A percentile compares a stretch with the other conserved stretches of the same genome.
Conservation (phyloP, 2,329 filamentous ascomycete species). For the Furcasterigmium furcatum region DNA sequence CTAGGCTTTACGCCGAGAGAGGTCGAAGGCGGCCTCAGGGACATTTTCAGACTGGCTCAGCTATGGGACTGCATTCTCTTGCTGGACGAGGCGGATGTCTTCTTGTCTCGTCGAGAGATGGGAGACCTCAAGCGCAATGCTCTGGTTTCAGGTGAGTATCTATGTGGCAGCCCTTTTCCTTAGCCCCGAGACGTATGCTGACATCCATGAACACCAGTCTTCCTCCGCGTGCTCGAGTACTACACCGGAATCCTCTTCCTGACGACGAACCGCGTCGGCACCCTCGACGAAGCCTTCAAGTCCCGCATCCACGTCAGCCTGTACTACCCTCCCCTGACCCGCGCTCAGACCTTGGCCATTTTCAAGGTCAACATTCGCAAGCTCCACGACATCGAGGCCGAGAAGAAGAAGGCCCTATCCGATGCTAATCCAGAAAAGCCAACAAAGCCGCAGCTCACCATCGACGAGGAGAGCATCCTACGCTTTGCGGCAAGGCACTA, state of each 20-base stretch:
- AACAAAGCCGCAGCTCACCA: neutral
- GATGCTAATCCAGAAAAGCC: neutral
- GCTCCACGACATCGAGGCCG: neutral
- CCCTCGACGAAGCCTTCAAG: constrained; percentile 41
- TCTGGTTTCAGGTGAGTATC: constrained; percentile 16
- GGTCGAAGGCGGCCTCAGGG: constrained; percentile 16
- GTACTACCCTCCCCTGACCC: neutral
- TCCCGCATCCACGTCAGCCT: constrained; percentile 34
- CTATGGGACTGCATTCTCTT: constrained; percentile 21
- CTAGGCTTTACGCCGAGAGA: constrained; percentile 15
- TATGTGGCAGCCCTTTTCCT: too few relatives aligned
- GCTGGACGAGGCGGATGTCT: constrained; percentile 23
- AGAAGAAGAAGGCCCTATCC: neutral
- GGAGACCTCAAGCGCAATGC: constrained; percentile 19
- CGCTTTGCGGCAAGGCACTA: neutral
- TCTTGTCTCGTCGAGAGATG: constrained; percentile 16
- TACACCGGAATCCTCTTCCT: constrained; percentile 38
- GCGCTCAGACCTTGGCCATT: neutral
- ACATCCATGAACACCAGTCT: constrained; percentile 22
- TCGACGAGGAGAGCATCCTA: neutral
- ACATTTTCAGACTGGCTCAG: constrained; percentile 17
- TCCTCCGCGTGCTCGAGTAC: constrained; percentile 36
- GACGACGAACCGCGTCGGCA: constrained; percentile 41
- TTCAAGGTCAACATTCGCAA: constrained; percentile 3
- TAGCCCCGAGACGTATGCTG: neutral